These are phyloP conservation scores for Testicularia cyperi DNA, from an alignment of 1,284 basidiomycete genomes.

Conservation along the genomic window DNA sequence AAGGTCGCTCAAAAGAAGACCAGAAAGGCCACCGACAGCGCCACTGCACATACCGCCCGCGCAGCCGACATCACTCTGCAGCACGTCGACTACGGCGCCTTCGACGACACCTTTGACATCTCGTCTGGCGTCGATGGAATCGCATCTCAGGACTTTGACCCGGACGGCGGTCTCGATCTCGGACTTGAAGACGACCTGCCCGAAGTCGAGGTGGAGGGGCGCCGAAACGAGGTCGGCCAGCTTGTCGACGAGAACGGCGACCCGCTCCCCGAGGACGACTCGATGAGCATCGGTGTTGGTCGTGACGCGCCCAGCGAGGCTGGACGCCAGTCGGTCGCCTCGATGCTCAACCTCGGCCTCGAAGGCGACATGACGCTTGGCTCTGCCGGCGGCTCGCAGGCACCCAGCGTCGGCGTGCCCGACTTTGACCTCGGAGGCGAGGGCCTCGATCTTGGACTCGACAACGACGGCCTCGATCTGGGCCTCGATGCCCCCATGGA, in stretches of 20 bases:
- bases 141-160: conserved; percentile 48
- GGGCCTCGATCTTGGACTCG: conserved; percentile 69
- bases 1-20: conserved; percentile 70
- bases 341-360: conserved; percentile 33
- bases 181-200: conserved; percentile 63
- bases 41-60: conserved; percentile 64
- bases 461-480: conserved; percentile 50
- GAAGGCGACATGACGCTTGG: conserved; percentile 31
- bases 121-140: conserved; percentile 42
- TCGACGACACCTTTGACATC: conserved; percentile 44
- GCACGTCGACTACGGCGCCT: conserved; percentile 32
- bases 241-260: conserved; percentile 47
- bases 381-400: conserved; percentile 29
- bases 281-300: conserved; percentile 51
- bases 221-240: conserved; percentile 35
- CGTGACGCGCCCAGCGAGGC: conserved; percentile 49
- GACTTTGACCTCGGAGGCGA: conserved; percentile 35
- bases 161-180: conserved; percentile 60
- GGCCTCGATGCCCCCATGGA: conserved; percentile 31
- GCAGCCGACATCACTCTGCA: conserved; percentile 70
- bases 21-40: conserved; percentile 23
- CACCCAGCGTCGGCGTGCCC: conserved; percentile 33
- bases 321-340: conserved; percentile 36
- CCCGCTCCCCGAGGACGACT: conserved; percentile 60
- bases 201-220: conserved; percentile 19